Evolutionary conservation across 2,329 filamentous ascomycete genomes (phyloP).

Genomic region (Clarireedia paspali): DNA sequence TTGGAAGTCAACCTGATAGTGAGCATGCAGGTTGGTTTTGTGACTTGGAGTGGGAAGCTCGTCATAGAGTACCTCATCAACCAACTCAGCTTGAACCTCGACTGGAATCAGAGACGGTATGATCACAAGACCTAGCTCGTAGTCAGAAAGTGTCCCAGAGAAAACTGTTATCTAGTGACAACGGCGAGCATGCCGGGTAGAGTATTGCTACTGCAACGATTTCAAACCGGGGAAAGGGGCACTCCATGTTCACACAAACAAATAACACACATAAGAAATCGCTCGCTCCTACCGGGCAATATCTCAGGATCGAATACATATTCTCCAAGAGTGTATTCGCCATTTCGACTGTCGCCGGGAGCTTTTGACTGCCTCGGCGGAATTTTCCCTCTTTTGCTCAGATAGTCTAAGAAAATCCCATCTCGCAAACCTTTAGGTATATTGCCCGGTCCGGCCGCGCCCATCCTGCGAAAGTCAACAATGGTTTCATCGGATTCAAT

Average conservation of each 20-base stretch:
- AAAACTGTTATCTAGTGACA: not conserved
- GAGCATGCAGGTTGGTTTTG: conserved; percentile 83
- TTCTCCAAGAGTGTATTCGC: not conserved
- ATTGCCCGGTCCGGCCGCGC: not conserved
- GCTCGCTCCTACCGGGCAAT: conserved; percentile 52
- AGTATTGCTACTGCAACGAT: too few species aligned
- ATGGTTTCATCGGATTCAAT: not conserved
- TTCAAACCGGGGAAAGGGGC: not conserved
- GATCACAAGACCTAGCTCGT: conserved; percentile 62
- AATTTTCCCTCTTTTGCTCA: too few species aligned
- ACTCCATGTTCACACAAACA: conserved; percentile 10
- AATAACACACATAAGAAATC: not conserved
- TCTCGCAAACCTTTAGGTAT: not conserved
- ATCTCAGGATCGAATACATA: conserved; percentile 43
- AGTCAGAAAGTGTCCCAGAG: conserved; percentile 15
- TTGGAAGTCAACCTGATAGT: conserved; percentile 65
- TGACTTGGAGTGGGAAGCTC: conserved; percentile 68
- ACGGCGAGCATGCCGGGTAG: too few species aligned
- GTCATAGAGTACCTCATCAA: conserved; percentile 68
- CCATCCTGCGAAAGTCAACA: not conserved
- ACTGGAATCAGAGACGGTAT: conserved; percentile 68
- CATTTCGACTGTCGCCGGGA: too few species aligned
- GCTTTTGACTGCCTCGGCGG: too few species aligned
- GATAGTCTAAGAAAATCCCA: too few species aligned
- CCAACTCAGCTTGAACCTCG: conserved; percentile 57